phyloP scores from a whole-genome alignment of 441 rosid genomes.

The Omphalea diandra region DNA sequence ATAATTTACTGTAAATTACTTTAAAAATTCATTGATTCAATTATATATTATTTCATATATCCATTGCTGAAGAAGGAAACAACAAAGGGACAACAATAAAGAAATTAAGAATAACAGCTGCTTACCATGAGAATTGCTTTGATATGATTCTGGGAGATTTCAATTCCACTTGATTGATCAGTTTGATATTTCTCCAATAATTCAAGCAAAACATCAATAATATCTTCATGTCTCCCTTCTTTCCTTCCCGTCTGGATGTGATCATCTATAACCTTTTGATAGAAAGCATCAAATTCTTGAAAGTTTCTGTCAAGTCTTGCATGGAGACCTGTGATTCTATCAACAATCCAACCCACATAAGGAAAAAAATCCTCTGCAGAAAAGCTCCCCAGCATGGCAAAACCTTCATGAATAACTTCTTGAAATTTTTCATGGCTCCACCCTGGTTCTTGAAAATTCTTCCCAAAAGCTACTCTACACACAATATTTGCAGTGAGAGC shows the following conservation, averaged over 20 bases:
- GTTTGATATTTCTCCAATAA: background rate
- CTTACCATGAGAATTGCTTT: conserved; percentile 14
- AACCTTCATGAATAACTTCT: background rate
- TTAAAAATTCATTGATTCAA: no score
- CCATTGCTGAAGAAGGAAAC: background rate
- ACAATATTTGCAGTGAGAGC: conserved; percentile 7
- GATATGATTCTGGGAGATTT: background rate
- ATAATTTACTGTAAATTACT: no score
- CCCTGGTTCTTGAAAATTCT: background rate
- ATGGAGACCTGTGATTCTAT: background rate
- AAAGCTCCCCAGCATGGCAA: background rate
- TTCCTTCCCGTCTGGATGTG: background rate
- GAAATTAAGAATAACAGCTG: background rate
- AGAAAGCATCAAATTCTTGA: conserved; percentile 1
- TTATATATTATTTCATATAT: no score
- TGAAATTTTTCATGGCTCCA: background rate
- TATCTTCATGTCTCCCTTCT: background rate
- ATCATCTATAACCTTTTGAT: background rate
- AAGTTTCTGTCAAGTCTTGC: background rate
- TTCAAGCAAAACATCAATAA: conserved; percentile 5
- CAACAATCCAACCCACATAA: conserved; percentile 3
- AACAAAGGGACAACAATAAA: background rate
- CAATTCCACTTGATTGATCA: background rate
- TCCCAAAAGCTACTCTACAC: background rate
- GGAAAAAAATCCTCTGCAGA: background rate